Conservation (phyloP, 2,329 filamentous ascomycete species). For the Massarina eburnea region DNA sequence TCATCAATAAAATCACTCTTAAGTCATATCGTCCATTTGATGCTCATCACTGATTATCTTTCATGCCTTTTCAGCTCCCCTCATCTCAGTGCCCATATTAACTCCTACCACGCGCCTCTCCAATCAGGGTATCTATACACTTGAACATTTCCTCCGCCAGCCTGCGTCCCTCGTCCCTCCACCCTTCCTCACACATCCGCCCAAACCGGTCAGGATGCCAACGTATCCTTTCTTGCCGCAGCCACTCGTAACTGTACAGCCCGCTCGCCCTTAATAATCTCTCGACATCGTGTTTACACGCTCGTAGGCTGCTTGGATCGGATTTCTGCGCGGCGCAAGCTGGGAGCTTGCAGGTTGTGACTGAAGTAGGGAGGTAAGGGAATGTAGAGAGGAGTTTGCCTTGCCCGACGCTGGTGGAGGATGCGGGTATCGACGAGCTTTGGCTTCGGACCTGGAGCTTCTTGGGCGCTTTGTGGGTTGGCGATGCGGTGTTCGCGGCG, state of each 20-base stretch:
- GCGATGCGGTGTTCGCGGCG: constrained; percentile 17
- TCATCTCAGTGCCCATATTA: neutral
- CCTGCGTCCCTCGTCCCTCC: constrained; percentile 32
- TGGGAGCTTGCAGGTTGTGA: constrained; percentile 25
- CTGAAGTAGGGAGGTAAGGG: constrained; percentile 28
- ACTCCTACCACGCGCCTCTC: constrained; percentile 19
- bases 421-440: constrained; percentile 26
- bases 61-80: neutral
- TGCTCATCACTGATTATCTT: neutral
- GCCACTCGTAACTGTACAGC: constrained; percentile 38
- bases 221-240: constrained; percentile 35
- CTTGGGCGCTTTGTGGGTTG: constrained; percentile 31
- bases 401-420: constrained; percentile 27
- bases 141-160: constrained; percentile 43
- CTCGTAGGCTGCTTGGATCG: constrained; percentile 25
- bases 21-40: no score
- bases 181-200: constrained; percentile 33
- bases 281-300: constrained; percentile 41
- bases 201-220: constrained; percentile 44
- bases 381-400: constrained; percentile 27
- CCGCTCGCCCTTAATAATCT: constrained; percentile 32
- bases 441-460: constrained; percentile 10
- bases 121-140: constrained; percentile 33
- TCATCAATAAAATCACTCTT: no score
- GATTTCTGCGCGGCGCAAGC: constrained; percentile 27